phyloP scores from a whole-genome alignment of 352 stramenopile species.

The Phytophthora vignae region DNA sequence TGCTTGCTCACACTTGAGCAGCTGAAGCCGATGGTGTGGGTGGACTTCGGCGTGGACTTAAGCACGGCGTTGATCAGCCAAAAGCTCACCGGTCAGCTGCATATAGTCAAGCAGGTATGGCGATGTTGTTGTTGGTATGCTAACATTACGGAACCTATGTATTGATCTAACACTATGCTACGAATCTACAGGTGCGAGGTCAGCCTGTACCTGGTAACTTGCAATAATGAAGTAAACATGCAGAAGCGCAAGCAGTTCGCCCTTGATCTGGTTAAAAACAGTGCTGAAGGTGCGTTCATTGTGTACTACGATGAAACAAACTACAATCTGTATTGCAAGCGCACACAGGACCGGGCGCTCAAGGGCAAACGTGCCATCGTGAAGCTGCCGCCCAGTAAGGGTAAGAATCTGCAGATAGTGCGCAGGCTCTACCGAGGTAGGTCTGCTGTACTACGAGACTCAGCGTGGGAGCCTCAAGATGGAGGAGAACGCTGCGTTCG shows the following conservation, averaged over 20 bases:
- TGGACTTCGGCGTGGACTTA: neutral
- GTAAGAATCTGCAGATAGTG: slow-evolving; percentile 11
- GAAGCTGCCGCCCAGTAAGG: slow-evolving; percentile 5
- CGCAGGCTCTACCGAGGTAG: slow-evolving; percentile 2
- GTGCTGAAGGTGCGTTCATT: neutral
- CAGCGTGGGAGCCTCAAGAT: slow-evolving; percentile 1
- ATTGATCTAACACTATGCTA: too few relatives aligned
- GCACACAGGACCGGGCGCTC: neutral
- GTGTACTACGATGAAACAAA: slow-evolving; percentile 1
- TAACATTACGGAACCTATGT: neutral
- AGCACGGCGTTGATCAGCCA: neutral
- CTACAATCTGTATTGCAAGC: neutral
- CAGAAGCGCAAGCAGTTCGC: neutral
- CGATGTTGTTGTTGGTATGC: too few relatives aligned
- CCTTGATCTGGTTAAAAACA: neutral
- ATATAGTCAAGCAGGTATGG: too few relatives aligned
- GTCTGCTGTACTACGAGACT: neutral
- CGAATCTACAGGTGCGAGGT: too few relatives aligned
- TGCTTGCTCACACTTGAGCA: neutral
- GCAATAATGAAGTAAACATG: neutral
- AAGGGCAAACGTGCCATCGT: slow-evolving; percentile 1
- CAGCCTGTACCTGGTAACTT: neutral
- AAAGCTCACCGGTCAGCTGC: too few relatives aligned
- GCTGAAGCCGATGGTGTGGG: neutral
- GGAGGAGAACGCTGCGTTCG: neutral